Evolutionary conservation across 176 grass and related monocot species (phyloP), one percentile per base, ranked within the genome.

Genomic region (Hordeum vulgare): DNA sequence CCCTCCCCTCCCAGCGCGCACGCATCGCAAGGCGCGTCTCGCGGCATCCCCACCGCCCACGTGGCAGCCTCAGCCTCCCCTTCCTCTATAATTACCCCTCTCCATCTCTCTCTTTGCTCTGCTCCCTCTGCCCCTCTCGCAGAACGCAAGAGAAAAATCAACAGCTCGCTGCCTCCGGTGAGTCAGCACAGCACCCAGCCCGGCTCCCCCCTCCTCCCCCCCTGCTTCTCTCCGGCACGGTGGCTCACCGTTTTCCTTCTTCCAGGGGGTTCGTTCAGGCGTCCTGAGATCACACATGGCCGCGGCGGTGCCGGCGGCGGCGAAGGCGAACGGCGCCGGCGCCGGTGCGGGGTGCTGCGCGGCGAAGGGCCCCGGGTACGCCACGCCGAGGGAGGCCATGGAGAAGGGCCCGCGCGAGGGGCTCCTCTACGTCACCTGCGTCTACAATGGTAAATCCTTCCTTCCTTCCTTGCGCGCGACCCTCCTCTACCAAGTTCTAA

Each of bases 391-490:
- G 42, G 91, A 95, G 42, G 96, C 96, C 77, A 98, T 98, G 89
- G 63, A 86, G 80, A 94, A 86, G 78, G 96, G 96, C 2, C 91
- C 89, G 1, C 67, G 87, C 37, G 96, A 98, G 87, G 75, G 78
- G 36, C 86, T 98, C 65, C 86, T 98, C 91, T 98, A 98, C 80
- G 91, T 98, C 80, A 95, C 93, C 85, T 98, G 96, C 74, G 77
- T 98, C 65, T 98, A 98, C 76, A 95, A 98, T 86, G 93, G 96
- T 95, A 79, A n/a, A n/a, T n/a, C n/a, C n/a, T n/a, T n/a, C n/a
- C n/a, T 13, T 47, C 45, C 14, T 17, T 51, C 47, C 47, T 51
- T 7, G 14, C 14, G 4, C 15, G 14, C 47, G 13, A 2, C 47
- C 47, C 15, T 51, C 47, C 44, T 45, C 44, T 15, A 14, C 13